phyloP scores from a whole-genome alignment of 345 rosid genomes.

The Zanthoxylum bungeanum region DNA sequence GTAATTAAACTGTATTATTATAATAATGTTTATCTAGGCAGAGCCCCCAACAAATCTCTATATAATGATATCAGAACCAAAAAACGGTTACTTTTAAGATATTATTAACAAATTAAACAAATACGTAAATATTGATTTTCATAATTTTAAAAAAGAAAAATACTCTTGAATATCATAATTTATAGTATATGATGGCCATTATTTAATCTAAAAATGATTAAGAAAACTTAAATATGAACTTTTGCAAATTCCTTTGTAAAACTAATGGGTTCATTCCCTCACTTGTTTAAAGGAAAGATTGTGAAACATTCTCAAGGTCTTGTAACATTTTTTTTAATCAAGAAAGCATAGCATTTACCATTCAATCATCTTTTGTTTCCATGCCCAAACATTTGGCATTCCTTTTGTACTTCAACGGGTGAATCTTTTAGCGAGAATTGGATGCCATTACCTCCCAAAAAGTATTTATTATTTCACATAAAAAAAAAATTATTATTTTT shows the following conservation, averaged over 20 bases:
- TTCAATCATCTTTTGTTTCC: not conserved
- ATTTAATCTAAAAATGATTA: not conserved
- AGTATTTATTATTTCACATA: no score
- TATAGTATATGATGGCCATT: not conserved
- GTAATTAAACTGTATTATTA: no score
- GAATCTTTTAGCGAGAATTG: not conserved
- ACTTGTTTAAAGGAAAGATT: slow-evolving; percentile 5
- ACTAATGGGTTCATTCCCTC: slow-evolving; percentile 4
- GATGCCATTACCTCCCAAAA: not conserved
- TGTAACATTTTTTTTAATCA: not conserved
- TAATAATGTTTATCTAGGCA: no score
- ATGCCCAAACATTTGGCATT: not conserved
- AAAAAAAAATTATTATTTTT: no score
- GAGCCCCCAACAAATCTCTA: no score
- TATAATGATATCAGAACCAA: no score
- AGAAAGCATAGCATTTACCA: not conserved
- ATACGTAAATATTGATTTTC: no score
- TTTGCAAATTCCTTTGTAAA: slow-evolving; percentile 14
- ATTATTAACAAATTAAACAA: no score
- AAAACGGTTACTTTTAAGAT: no score
- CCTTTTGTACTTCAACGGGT: not conserved
- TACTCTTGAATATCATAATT: not conserved
- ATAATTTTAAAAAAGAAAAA: not conserved
- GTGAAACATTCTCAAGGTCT: not conserved
- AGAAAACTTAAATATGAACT: not conserved